phyloP scores from a whole-genome alignment of 345 rosid genomes.

The Euphorbia lathyris region DNA sequence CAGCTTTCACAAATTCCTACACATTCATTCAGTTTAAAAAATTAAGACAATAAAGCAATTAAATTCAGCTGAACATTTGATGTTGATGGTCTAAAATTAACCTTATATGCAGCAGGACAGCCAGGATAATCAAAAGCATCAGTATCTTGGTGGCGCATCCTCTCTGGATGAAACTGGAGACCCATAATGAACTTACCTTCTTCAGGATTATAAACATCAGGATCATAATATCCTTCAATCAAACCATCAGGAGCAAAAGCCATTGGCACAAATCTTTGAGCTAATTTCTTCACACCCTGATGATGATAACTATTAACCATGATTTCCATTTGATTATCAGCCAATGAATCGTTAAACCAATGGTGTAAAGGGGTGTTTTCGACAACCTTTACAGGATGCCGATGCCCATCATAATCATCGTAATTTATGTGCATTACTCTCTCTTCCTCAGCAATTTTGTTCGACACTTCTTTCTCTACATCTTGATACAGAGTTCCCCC shows the following conservation, averaged over 20 bases:
- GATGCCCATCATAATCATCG: constrained; percentile 53
- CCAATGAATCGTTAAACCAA: constrained; percentile 54
- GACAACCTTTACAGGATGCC: constrained; percentile 43
- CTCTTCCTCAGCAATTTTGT: constrained; percentile 17
- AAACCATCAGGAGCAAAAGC: constrained; percentile 65
- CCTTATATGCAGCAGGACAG: constrained; percentile 52
- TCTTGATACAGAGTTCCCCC: constrained; percentile 68
- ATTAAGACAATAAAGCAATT: no score
- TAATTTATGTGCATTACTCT: constrained; percentile 46
- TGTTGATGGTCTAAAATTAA: constrained; percentile 1
- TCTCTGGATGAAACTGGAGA: constrained; percentile 65
- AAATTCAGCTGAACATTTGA: no score
- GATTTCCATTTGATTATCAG: constrained; percentile 47
- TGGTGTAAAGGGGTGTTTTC: constrained; percentile 49
- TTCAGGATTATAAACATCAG: constrained; percentile 49
- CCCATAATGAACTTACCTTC: constrained; percentile 63
- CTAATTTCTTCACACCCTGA: constrained; percentile 59
- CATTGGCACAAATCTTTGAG: constrained; percentile 52
- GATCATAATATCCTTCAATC: constrained; percentile 75
- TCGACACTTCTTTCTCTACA: constrained; percentile 42
- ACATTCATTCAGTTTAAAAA: neutral
- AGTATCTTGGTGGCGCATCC: constrained; percentile 49
- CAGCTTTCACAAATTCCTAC: constrained; percentile 33
- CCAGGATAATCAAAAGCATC: constrained; percentile 57
- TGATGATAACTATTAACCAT: constrained; percentile 69